phyloP scores from a whole-genome alignment of 2,329 filamentous ascomycete genomes.

The Ophiostoma populinum region DNA sequence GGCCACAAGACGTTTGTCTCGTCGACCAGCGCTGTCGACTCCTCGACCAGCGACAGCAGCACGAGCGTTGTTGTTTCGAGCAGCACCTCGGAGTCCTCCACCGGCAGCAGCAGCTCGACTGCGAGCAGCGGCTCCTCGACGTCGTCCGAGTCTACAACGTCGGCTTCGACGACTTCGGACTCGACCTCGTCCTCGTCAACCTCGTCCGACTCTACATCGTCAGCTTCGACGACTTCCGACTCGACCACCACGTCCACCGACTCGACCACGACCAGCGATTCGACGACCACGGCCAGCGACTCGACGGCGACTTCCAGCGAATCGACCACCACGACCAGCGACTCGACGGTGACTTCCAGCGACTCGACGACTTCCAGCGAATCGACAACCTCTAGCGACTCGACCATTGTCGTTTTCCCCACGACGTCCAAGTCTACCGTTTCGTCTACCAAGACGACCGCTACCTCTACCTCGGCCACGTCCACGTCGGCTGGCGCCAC shows the following conservation, averaged over 20 bases:
- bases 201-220: not conserved
- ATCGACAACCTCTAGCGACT: not conserved
- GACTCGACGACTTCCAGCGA: not conserved
- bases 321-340: not conserved
- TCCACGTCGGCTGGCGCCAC: not conserved
- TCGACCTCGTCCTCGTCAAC: not conserved
- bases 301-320: no score
- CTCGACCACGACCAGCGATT: not conserved
- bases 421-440: not conserved
- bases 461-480: no score
- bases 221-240: not conserved
- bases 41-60: not conserved
- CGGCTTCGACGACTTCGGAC: not conserved
- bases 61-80: conserved; percentile 10
- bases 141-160: not conserved
- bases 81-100: conserved; percentile 7
- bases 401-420: no score
- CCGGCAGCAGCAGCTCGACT: conserved; percentile 5
- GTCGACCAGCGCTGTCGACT: not conserved
- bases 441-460: no score
- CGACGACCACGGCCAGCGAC: not conserved
- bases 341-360: not conserved
- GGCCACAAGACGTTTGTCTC: not conserved
- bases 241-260: not conserved
- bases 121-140: not conserved